These are phyloP conservation scores for Alternaria sp. DNA, from an alignment of 2,329 filamentous ascomycete genomes.

Conservation along the genomic window DNA sequence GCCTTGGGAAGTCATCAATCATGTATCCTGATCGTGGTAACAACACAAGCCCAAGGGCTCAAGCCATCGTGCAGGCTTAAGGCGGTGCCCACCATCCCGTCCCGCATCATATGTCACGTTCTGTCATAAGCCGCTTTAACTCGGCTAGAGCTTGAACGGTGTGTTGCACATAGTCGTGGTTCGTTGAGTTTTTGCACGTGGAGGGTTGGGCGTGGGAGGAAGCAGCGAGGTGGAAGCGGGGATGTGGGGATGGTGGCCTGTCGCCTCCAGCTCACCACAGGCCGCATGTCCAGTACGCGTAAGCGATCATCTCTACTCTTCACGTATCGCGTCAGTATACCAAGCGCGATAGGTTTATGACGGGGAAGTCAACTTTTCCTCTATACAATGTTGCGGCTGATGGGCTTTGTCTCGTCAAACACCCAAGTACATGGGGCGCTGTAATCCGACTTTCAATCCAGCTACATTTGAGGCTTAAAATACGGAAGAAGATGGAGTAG, in stretches of 20 bases:
- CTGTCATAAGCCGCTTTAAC: neutral
- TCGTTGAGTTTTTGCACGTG: constrained; percentile 28
- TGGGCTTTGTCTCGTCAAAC: no score
- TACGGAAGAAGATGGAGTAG: neutral
- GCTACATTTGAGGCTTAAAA: no score
- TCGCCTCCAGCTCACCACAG: neutral
- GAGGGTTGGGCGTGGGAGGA: constrained; percentile 14
- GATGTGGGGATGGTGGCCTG: constrained; percentile 13
- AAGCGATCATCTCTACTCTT: neutral
- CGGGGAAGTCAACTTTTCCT: no score
- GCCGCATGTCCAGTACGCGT: neutral
- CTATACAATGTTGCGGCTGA: no score
- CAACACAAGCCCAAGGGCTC: neutral
- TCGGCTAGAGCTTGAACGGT: constrained; percentile 12
- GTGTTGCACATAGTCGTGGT: constrained; percentile 24
- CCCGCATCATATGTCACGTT: constrained; percentile 7
- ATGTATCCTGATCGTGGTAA: neutral
- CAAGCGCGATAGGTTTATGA: no score
- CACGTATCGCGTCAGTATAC: neutral
- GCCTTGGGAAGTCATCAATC: neutral
- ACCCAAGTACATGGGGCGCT: no score
- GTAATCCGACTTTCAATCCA: no score
- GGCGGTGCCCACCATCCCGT: constrained; percentile 16
- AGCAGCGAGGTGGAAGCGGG: constrained; percentile 10
- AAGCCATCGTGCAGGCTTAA: neutral